These are phyloP conservation scores for Austroboletus niveus DNA, from an alignment of 1,284 basidiomycete species.

Conservation along the genomic window DNA sequence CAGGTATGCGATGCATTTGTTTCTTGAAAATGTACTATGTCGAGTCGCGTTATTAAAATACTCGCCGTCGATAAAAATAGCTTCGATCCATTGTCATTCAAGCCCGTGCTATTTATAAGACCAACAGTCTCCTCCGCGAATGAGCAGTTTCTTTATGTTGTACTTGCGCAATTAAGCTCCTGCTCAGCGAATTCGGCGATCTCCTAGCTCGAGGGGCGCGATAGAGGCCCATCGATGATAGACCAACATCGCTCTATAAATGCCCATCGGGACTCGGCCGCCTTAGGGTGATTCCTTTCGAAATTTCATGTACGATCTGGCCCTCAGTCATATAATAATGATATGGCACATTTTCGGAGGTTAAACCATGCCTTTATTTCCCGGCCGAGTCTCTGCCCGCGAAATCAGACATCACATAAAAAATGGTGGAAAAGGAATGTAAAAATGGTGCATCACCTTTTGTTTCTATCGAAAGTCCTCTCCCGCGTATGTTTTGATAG, in stretches of 20 bases:
- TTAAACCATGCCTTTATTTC: constrained; percentile 22
- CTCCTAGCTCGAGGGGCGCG: constrained; percentile 7
- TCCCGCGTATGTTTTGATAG: constrained; percentile 12
- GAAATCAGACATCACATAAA: constrained; percentile 9
- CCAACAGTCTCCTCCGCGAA: too few relatives aligned
- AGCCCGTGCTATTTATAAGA: too few relatives aligned
- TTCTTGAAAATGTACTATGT: too few relatives aligned
- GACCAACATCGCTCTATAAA: constrained; percentile 11
- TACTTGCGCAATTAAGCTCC: background rate
- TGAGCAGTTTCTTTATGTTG: too few relatives aligned
- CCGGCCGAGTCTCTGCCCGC: background rate
- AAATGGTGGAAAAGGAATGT: too few relatives aligned
- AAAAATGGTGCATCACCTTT: constrained; percentile 1
- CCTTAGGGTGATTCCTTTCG: constrained; percentile 7
- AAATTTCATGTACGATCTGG: constrained; percentile 9
- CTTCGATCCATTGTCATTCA: too few relatives aligned
- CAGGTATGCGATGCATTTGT: too few relatives aligned
- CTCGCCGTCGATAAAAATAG: too few relatives aligned
- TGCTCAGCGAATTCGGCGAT: constrained; percentile 8
- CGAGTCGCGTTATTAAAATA: too few relatives aligned
- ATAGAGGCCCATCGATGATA: background rate
- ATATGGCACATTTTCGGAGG: constrained; percentile 14
- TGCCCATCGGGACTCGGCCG: constrained; percentile 3
- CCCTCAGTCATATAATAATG: constrained; percentile 9
- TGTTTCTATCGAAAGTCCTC: constrained; percentile 14